Base-by-base conservation (phyloP, 2,329 filamentous ascomycete genomes). In the Erysiphe pisi region DNA sequence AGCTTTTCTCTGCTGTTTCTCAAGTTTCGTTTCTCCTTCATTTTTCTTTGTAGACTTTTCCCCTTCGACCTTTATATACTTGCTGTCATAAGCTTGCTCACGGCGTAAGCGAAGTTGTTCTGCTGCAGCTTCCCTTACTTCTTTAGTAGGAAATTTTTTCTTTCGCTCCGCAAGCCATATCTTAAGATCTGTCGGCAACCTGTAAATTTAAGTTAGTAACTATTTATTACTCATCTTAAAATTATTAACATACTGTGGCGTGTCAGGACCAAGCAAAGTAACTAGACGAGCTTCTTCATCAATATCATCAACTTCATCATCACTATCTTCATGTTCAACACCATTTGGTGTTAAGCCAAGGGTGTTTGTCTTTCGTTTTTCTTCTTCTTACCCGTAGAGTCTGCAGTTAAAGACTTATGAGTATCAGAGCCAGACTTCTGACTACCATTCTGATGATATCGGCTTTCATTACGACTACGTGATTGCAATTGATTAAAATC, bases 111-210 rank as follows among this genome's bases (percentile, higher is more conserved):
- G 81, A 76, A 80, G 78, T 77, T 87, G 86, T 77, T 86, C 85
- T 79, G 88, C 87, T 83, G 87, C 92, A 79, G 88, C 88, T 78
- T 88, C 86, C 78, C 89, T 84, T 77, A 92, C 89, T 78, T 88
- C 88, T 82, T 89, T 88, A 1, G 94, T 97, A 1, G 94, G 94
- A 82, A 88, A 98, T 76, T 90, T 90, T 79, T 89, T 90, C 81
- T 87, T 91, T 78, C 94, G 89, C 82, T 97, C 93, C 75, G 89
- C 89, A 79, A 96, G 88, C 89, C 93, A 98, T 9, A 89, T 88
- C 36, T 89, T 87, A 77, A 97, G 86, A 81, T 97, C 93, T 77
- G 88, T 87, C 22, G 86, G 82, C 73, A 82, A 74, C 78, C 82
- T 82, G 80, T 86, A 52, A 36, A 74, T 65, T 65, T 12, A 68